Evolutionary conservation across 106 monocot genomes (phyloP).

Genomic region (Dioscorea zingiberensis): DNA sequence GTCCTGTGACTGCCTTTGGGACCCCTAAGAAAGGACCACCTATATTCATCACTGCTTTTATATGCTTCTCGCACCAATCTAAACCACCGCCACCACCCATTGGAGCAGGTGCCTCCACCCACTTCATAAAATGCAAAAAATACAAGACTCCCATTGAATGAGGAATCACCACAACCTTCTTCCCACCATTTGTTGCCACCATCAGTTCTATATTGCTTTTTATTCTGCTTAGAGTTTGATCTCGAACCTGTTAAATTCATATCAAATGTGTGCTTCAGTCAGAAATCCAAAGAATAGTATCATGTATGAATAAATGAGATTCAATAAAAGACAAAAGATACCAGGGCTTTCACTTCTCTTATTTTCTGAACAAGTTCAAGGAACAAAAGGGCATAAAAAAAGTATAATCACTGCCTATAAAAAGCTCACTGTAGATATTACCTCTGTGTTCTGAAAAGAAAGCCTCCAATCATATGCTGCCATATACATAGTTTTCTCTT

Average conservation of each 20-base stretch:
- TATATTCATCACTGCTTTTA: slow-evolving; percentile 98
- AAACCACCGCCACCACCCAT: slow-evolving; percentile 86
- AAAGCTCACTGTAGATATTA: slow-evolving; percentile 6
- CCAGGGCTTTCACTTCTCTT: too few relatives aligned
- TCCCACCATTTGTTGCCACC: slow-evolving; percentile 88
- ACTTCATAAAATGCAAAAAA: slow-evolving; percentile 99
- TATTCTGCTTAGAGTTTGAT: slow-evolving; percentile 88
- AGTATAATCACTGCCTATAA: too few relatives aligned
- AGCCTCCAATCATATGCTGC: slow-evolving; percentile 99
- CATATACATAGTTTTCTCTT: slow-evolving; percentile 99
- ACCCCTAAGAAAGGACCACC: slow-evolving; percentile 98
- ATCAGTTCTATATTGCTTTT: slow-evolving; percentile 97
- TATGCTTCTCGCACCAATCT: slow-evolving; percentile 90
- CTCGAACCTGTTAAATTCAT: slow-evolving; percentile 58
- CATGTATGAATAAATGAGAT: too few relatives aligned
- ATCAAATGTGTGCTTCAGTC: background rate
- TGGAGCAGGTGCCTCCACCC: slow-evolving; percentile 95
- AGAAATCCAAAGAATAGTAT: too few relatives aligned
- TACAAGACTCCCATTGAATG: slow-evolving; percentile 99
- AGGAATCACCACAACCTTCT: slow-evolving; percentile 98
- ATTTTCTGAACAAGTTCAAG: background rate
- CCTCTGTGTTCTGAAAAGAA: slow-evolving; percentile 99
- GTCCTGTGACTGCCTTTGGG: slow-evolving; percentile 89
- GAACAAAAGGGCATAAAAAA: background rate
- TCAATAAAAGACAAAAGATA: too few relatives aligned